These are phyloP conservation scores for Hypoxylon intermedium DNA, from an alignment of 495 filamentous ascomycete genomes.

Conservation along the genomic window DNA sequence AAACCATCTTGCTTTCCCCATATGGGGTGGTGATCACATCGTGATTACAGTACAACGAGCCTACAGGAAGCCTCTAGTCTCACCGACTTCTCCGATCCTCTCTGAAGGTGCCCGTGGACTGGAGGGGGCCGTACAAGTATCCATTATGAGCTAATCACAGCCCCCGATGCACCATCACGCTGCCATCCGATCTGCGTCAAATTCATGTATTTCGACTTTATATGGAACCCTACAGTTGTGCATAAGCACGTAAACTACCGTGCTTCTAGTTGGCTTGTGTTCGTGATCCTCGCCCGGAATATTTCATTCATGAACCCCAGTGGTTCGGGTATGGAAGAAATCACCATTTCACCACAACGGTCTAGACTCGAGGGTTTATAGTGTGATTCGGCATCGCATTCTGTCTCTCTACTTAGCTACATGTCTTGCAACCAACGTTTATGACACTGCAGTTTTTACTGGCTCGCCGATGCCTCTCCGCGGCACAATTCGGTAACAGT, in stretches of 20 bases:
- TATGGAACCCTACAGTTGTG: conserved; percentile 11
- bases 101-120: no score
- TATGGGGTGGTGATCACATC: conserved; percentile 34
- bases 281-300: conserved; percentile 5
- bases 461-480: neutral
- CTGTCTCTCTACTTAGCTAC: no score
- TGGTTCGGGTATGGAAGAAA: neutral
- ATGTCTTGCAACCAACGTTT: neutral
- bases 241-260: neutral
- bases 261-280: conserved; percentile 3
- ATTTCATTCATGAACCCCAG: conserved; percentile 14
- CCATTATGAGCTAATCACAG: conserved; percentile 25
- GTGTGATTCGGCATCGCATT: conserved; percentile 9
- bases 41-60: conserved; percentile 18
- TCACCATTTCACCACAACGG: conserved; percentile 6
- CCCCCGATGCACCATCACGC: conserved; percentile 30
- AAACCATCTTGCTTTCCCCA: conserved; percentile 27
- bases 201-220: conserved; percentile 28
- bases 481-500: conserved; percentile 8
- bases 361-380: neutral
- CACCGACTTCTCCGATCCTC: conserved; percentile 31
- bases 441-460: neutral
- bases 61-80: conserved; percentile 21
- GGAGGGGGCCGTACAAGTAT: neutral
- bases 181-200: conserved; percentile 37